Evolutionary conservation across 495 filamentous ascomycete species (phyloP).

Genomic region (Neurospora sp.): DNA sequence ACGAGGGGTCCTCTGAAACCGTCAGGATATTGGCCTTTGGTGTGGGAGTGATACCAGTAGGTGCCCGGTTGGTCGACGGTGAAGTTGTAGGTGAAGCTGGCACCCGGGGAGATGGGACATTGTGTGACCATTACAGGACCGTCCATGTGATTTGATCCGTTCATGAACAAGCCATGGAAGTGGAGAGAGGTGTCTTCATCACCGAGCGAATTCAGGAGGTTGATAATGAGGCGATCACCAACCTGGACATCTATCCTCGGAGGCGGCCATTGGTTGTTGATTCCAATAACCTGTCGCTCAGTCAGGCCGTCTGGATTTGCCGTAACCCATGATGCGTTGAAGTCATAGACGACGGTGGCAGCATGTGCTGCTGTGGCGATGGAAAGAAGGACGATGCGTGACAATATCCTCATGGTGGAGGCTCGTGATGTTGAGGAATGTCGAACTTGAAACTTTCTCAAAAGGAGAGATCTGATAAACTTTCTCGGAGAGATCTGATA

Average conservation of each 20-base stretch:
- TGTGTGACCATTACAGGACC: conserved; percentile 58
- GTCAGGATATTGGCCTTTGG: conserved; percentile 61
- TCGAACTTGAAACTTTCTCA: background rate
- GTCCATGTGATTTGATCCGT: conserved; percentile 64
- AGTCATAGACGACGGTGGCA: conserved; percentile 64
- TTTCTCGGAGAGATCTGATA: background rate
- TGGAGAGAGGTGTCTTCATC: conserved; percentile 62
- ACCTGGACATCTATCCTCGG: conserved; percentile 58
- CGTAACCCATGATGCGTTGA: conserved; percentile 69
- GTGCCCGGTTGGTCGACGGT: conserved; percentile 64
- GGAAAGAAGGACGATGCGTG: conserved; percentile 4
- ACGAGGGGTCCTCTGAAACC: conserved; percentile 64
- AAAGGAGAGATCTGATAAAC: background rate
- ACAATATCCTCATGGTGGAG: background rate
- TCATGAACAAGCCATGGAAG: conserved; percentile 69
- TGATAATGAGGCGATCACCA: conserved; percentile 62
- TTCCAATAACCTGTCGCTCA: conserved; percentile 60
- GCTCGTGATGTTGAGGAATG: background rate
- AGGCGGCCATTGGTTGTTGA: conserved; percentile 74
- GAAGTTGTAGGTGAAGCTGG: conserved; percentile 65
- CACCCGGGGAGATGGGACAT: conserved; percentile 55
- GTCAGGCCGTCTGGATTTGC: conserved; percentile 69
- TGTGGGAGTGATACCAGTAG: conserved; percentile 79
- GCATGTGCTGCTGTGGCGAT: conserved; percentile 16
- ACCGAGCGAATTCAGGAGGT: conserved; percentile 62